Conservation (phyloP, 2,329 filamentous ascomycete species). For the Whalleya microplaca region DNA sequence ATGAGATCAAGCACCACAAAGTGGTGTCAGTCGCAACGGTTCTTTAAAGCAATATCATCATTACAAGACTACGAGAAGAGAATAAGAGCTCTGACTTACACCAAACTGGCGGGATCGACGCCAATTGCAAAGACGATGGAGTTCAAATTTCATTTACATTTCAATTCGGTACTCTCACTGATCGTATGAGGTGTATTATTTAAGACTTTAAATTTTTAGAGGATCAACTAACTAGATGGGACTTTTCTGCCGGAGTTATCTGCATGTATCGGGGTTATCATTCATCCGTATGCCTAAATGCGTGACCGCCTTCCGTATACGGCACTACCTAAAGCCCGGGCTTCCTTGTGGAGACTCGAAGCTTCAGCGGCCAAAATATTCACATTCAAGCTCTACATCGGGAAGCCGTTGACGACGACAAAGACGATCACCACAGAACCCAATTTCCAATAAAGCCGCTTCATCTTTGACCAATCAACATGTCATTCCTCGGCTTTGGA, state of each 20-base stretch:
- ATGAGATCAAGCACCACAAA: constrained; percentile 56
- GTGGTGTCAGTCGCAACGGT: constrained; percentile 63
- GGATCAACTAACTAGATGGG: too few relatives aligned
- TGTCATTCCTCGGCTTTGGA: constrained; percentile 75
- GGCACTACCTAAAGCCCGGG: neutral
- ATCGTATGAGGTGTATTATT: too few relatives aligned
- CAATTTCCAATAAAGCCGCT: neutral
- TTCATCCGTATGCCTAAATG: constrained; percentile 23
- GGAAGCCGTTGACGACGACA: neutral
- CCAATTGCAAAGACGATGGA: neutral
- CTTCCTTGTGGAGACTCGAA: constrained; percentile 4
- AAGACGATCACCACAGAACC: constrained; percentile 3
- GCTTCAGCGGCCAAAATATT: constrained; percentile 4
- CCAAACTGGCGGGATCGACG: neutral
- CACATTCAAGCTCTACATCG: constrained; percentile 10
- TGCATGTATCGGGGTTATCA: constrained; percentile 9
- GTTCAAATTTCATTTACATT: neutral
- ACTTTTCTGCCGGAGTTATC: constrained; percentile 24
- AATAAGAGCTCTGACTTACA: constrained; percentile 6
- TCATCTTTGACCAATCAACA: constrained; percentile 41
- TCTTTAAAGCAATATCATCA: constrained; percentile 60
- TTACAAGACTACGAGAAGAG: constrained; percentile 13
- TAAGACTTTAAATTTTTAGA: too few relatives aligned
- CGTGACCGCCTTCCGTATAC: constrained; percentile 30
- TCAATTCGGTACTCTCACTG: too few relatives aligned